phyloP scores from a whole-genome alignment of 331 rosid species.

The Erythrophleum ivorense region DNA sequence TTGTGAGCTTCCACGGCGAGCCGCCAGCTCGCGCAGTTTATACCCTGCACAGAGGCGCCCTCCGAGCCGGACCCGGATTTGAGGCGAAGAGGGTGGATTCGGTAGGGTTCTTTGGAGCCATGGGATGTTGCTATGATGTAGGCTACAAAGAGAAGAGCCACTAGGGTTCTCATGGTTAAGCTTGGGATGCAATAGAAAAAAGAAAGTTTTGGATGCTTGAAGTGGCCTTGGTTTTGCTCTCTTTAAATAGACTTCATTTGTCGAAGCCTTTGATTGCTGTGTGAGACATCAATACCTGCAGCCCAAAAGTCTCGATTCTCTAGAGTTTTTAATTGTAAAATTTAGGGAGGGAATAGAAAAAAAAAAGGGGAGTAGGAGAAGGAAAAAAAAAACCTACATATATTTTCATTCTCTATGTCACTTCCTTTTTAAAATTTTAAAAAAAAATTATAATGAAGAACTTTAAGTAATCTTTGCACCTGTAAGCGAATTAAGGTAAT shows the following conservation, averaged over 20 bases:
- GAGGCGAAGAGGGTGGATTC: neutral
- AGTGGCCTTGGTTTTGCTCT: neutral
- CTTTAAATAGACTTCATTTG: neutral
- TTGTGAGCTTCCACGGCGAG: neutral
- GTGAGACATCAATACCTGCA: no score
- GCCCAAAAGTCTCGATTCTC: no score
- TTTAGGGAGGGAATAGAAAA: no score
- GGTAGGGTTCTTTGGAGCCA: conserved; percentile 3
- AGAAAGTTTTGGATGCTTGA: neutral
- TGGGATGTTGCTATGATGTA: conserved; percentile 27
- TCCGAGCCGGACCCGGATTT: neutral
- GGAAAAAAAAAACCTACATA: no score
- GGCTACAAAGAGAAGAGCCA: conserved; percentile 28
- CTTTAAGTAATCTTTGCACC: no score
- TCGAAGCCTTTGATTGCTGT: no score
- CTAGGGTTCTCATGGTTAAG: neutral
- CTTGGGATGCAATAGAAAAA: neutral
- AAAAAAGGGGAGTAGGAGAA: no score
- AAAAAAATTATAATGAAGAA: no score
- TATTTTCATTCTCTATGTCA: no score
- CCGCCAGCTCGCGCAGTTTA: neutral
- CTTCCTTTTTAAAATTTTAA: no score
- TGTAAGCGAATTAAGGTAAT: no score
- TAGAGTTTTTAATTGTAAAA: no score
- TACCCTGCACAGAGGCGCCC: neutral